These are phyloP conservation scores for Xylaria sp. DNA, from an alignment of 2,329 filamentous ascomycete genomes.

Conservation along the genomic window DNA sequence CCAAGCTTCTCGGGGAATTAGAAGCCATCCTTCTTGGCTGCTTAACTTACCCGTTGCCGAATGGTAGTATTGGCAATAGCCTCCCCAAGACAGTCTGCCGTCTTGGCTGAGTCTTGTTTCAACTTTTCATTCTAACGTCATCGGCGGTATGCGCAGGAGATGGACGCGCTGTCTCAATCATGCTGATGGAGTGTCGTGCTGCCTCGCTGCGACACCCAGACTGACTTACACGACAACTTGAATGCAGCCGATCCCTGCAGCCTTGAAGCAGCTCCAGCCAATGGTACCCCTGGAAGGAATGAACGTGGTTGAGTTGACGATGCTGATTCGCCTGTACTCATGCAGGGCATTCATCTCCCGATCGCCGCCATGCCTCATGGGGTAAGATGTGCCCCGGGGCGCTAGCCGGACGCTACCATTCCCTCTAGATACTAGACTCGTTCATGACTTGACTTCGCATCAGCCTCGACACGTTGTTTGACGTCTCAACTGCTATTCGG, in stretches of 20 bases:
- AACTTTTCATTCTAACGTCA: background rate
- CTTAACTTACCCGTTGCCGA: background rate
- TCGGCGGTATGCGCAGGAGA: background rate
- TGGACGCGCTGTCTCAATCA: background rate
- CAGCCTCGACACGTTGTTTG: conserved; percentile 20
- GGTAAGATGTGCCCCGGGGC: conserved; percentile 11
- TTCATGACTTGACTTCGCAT: background rate
- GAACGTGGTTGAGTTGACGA: conserved; percentile 34
- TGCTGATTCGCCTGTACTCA: conserved; percentile 36
- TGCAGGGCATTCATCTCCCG: conserved; percentile 13
- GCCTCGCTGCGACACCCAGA: background rate
- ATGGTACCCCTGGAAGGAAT: conserved; percentile 15
- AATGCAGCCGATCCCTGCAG: background rate
- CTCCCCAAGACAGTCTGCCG: conserved; percentile 9
- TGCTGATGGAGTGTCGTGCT: background rate
- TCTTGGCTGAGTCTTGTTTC: conserved; percentile 26
- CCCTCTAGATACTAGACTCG: background rate
- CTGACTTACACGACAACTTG: background rate
- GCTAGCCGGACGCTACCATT: background rate
- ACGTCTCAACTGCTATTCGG: too few species aligned
- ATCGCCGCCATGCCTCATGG: background rate
- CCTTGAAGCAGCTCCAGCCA: conserved; percentile 11
- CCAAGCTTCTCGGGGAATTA: background rate
- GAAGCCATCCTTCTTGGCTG: conserved; percentile 10
- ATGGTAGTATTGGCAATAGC: conserved; percentile 2